These are phyloP conservation scores for Sarcomyxa edulis DNA, from an alignment of 768 basidiomycete species.

Conservation along the genomic window DNA sequence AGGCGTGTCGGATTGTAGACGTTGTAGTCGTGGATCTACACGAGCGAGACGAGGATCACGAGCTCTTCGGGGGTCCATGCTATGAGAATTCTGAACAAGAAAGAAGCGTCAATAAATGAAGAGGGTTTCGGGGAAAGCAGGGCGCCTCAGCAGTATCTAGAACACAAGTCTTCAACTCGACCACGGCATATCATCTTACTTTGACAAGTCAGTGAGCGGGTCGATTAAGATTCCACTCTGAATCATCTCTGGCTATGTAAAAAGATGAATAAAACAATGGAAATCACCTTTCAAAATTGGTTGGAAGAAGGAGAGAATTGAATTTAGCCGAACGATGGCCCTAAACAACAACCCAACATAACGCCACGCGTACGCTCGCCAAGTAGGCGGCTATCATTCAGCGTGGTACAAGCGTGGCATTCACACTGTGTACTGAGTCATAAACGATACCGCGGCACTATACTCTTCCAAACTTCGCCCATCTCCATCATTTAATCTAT, in stretches of 20 bases:
- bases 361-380: no score
- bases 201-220: conserved; percentile 45
- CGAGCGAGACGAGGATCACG: conserved; percentile 79
- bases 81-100: conserved; percentile 10
- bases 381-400: no score
- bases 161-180: conserved; percentile 79
- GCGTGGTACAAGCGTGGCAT: no score
- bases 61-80: conserved; percentile 76
- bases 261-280: conserved; percentile 2
- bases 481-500: no score
- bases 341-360: no score
- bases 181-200: conserved; percentile 34
- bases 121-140: conserved; percentile 7
- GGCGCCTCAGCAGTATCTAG: conserved; percentile 88
- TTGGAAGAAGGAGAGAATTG: no score
- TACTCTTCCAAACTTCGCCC: no score
- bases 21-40: conserved; percentile 60
- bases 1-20: conserved; percentile 33
- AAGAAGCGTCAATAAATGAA: no score
- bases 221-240: conserved; percentile 90
- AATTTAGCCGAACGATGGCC: no score
- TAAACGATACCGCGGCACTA: no score
- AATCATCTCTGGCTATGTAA: conserved; percentile 75
- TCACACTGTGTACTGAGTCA: no score
- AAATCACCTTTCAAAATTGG: conserved; percentile 9